A percentile compares a stretch with the other conserved stretches of the same genome.
Evolutionary conservation across 495 filamentous ascomycete genomes (phyloP).

Genomic region (Penicillium chermesinum): DNA sequence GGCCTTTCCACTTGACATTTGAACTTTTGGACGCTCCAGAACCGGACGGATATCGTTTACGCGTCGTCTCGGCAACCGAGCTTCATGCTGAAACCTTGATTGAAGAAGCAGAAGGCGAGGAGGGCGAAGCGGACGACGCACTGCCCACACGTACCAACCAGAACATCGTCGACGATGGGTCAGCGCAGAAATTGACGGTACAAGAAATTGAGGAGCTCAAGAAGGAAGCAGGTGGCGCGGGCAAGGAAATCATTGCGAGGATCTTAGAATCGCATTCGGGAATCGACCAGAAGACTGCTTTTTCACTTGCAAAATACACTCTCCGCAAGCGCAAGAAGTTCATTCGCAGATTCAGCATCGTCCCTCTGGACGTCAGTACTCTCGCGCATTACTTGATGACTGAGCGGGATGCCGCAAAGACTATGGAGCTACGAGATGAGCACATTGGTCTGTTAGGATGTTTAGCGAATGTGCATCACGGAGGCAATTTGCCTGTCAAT

Average conservation of each 20-base stretch:
- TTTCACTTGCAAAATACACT: conserved; percentile 91
- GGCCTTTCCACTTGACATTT: conserved; percentile 86
- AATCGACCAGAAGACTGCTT: conserved; percentile 89
- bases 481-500: conserved; percentile 30
- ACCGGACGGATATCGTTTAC: conserved; percentile 55
- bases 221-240: conserved; percentile 66
- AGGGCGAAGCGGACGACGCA: conserved; percentile 47
- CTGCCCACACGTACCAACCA: conserved; percentile 73
- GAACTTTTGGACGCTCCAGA: conserved; percentile 71
- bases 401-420: conserved; percentile 69
- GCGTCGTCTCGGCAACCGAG: conserved; percentile 75
- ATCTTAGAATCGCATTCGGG: conserved; percentile 78
- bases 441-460: conserved; percentile 66
- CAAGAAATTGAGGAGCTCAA: conserved; percentile 92
- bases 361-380: conserved; percentile 72
- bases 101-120: conserved; percentile 50
- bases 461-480: conserved; percentile 59
- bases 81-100: conserved; percentile 68
- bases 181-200: conserved; percentile 74
- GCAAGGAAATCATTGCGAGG: conserved; percentile 83
- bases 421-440: conserved; percentile 89
- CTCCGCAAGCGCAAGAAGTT: conserved; percentile 92
- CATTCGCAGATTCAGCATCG: conserved; percentile 73
- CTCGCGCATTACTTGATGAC: conserved; percentile 68
- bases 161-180: conserved; percentile 71